Percentiles rank a stretch among this genome's conserved stretches.
These are phyloP conservation scores for Yamadazyma membranifaciens DNA, from an alignment of 1,139 yeast genomes.

Conservation along the genomic window DNA sequence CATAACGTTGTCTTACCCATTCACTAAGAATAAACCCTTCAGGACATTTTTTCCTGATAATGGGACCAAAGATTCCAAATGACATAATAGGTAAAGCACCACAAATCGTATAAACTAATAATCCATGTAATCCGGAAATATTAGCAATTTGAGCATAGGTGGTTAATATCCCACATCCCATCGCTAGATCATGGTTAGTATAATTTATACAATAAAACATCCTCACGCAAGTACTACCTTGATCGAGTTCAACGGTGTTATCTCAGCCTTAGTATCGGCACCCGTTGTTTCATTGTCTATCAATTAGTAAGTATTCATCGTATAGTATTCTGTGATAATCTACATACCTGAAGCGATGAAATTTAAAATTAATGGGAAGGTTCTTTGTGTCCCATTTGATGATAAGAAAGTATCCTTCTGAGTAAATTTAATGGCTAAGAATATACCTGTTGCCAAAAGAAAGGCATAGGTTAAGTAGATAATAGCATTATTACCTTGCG, in stretches of 20 bases:
- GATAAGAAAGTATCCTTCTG: conserved; percentile 58
- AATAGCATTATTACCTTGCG: conserved; percentile 64
- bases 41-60: conserved; percentile 76
- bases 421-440: conserved; percentile 53
- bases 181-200: conserved; percentile 43
- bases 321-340: conserved; percentile 1
- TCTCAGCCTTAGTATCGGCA: conserved; percentile 60
- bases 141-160: conserved; percentile 88
- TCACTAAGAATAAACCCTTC: conserved; percentile 92
- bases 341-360: conserved; percentile 87
- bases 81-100: conserved; percentile 83
- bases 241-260: conserved; percentile 83
- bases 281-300: conserved; percentile 43
- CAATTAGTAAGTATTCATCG: background rate
- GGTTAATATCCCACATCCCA: conserved; percentile 88
- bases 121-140: conserved; percentile 82
- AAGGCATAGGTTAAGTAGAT: conserved; percentile 72
- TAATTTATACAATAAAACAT: conserved; percentile 28
- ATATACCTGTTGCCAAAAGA: conserved; percentile 58
- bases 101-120: conserved; percentile 75
- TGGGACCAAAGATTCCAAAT: conserved; percentile 81
- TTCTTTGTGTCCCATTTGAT: conserved; percentile 78
- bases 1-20: conserved; percentile 86
- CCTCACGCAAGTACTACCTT: conserved; percentile 91
- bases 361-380: conserved; percentile 78